A percentile compares a stretch with the other conserved stretches of the same genome.
Evolutionary conservation across 2,329 filamentous ascomycete species (phyloP).

Genomic region (Neonectria ditissima): DNA sequence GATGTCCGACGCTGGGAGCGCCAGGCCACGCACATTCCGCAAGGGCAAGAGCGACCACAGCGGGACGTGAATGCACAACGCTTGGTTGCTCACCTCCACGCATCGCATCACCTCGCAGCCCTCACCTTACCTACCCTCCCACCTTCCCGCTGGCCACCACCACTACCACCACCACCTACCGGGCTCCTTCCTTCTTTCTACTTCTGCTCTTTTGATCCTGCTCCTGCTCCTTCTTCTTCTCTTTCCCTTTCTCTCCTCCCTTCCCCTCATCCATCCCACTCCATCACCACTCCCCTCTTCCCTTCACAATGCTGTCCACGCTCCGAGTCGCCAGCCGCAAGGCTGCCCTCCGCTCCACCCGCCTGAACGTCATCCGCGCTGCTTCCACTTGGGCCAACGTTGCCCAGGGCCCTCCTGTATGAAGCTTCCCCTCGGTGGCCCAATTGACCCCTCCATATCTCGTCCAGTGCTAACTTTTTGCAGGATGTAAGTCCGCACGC

Average conservation of each 20-base stretch:
- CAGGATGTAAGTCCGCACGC: slow-evolving; percentile 53
- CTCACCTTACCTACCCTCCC: slow-evolving; percentile 33
- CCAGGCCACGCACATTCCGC: not conserved
- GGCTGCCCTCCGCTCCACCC: slow-evolving; percentile 56
- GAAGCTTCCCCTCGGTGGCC: slow-evolving; percentile 53
- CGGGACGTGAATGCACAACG: slow-evolving; percentile 26
- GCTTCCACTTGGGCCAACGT: slow-evolving; percentile 92
- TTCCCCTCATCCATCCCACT: slow-evolving; percentile 24
- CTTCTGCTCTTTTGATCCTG: slow-evolving; percentile 17
- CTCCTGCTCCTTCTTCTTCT: slow-evolving; percentile 13
- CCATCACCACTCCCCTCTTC: slow-evolving; percentile 26
- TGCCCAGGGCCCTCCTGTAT: slow-evolving; percentile 92
- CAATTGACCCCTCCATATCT: slow-evolving; percentile 30
- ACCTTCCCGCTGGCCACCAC: slow-evolving; percentile 19
- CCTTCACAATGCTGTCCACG: slow-evolving; percentile 66
- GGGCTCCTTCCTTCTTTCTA: slow-evolving; percentile 22
- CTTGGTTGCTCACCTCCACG: slow-evolving; percentile 40
- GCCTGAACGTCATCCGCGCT: slow-evolving; percentile 61
- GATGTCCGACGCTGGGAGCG: slow-evolving; percentile 25
- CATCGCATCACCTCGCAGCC: slow-evolving; percentile 41
- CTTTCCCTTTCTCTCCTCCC: slow-evolving; percentile 23
- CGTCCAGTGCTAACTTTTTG: slow-evolving; percentile 34
- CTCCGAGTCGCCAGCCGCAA: slow-evolving; percentile 66
- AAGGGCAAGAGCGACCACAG: slow-evolving; percentile 15
- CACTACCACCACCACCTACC: slow-evolving; percentile 23